A percentile compares a stretch with the other conserved stretches of the same genome.
Evolutionary conservation across 257 asterid species (phyloP).

Genomic region (Thymus mandschuricus): DNA sequence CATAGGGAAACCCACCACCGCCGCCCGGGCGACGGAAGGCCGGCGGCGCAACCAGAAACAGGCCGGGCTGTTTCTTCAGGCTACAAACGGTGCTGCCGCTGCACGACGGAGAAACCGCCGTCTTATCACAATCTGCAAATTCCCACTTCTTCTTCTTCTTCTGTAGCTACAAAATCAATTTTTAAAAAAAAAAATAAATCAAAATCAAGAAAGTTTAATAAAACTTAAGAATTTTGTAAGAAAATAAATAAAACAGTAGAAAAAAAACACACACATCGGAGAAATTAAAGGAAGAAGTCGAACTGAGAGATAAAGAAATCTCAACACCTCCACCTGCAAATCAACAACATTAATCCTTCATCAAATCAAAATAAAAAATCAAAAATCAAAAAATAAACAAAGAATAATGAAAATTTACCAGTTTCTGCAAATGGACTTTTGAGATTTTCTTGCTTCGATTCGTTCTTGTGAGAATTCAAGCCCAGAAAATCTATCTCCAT

Average conservation of each 20-base stretch:
- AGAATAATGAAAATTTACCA: not conserved
- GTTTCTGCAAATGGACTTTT: conserved; percentile 26
- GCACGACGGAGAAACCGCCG: conserved; percentile 19
- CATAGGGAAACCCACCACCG: conserved; percentile 34
- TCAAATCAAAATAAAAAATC: not conserved
- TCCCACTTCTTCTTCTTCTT: conserved; percentile 32
- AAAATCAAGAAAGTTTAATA: not conserved
- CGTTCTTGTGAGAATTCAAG: conserved; percentile 30
- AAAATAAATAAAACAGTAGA: not conserved
- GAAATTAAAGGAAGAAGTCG: conserved; percentile 29
- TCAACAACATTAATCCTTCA: not conserved
- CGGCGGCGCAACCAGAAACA: conserved; percentile 27
- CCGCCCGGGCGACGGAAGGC: conserved; percentile 24
- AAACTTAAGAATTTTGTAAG: not conserved
- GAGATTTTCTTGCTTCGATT: not conserved
- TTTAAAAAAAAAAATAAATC: not conserved
- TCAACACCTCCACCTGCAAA: conserved; percentile 38
- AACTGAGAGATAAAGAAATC: conserved; percentile 46
- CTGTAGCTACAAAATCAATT: not conserved
- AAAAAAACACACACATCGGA: conserved; percentile 33
- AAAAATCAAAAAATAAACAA: too few species aligned
- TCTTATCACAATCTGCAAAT: conserved; percentile 11
- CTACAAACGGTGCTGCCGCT: conserved; percentile 24
- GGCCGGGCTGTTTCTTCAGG: conserved; percentile 13
- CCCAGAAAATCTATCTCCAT: conserved; percentile 61